These are phyloP conservation scores for Coemansia interrupta DNA, from an alignment of 192 early-diverging fungal species.

Conservation along the genomic window DNA sequence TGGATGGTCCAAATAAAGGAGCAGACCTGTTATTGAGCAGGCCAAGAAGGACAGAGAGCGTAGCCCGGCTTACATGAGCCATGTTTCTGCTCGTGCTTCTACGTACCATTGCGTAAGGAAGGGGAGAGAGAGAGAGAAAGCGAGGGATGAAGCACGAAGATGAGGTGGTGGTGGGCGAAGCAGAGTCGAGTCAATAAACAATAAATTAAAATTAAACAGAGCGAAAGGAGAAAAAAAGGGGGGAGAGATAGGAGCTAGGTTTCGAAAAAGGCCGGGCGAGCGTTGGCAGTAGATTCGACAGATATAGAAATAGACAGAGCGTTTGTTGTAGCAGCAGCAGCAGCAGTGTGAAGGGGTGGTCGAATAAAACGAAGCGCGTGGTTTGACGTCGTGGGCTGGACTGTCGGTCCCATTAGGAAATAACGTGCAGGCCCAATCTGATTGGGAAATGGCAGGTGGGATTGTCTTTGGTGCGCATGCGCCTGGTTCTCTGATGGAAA, in stretches of 20 bases:
- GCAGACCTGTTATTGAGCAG: too few relatives aligned
- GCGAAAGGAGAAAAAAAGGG: background rate
- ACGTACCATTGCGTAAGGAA: constrained; percentile 8
- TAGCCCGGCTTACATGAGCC: too few relatives aligned
- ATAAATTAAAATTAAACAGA: background rate
- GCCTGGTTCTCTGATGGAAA: too few relatives aligned
- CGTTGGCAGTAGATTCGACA: background rate
- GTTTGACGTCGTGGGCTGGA: background rate
- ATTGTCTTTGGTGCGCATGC: too few relatives aligned
- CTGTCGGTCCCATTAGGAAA: constrained; percentile 1
- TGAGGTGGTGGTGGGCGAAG: background rate
- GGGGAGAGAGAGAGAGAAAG: background rate
- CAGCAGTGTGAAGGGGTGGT: constrained; percentile 1
- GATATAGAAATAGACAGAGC: background rate
- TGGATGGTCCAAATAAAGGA: too few relatives aligned
- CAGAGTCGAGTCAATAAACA: background rate
- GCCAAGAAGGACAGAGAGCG: too few relatives aligned
- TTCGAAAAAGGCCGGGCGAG: background rate
- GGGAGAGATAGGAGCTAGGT: background rate
- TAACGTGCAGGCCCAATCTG: too few relatives aligned
- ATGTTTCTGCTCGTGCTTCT: too few relatives aligned
- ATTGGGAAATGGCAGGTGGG: too few relatives aligned
- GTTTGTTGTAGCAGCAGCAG: too few relatives aligned
- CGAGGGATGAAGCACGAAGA: background rate
- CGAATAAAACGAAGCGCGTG: constrained; percentile 1